Base-by-base conservation (phyloP, 2,329 filamentous ascomycete genomes). In the Botryotinia convoluta region DNA sequence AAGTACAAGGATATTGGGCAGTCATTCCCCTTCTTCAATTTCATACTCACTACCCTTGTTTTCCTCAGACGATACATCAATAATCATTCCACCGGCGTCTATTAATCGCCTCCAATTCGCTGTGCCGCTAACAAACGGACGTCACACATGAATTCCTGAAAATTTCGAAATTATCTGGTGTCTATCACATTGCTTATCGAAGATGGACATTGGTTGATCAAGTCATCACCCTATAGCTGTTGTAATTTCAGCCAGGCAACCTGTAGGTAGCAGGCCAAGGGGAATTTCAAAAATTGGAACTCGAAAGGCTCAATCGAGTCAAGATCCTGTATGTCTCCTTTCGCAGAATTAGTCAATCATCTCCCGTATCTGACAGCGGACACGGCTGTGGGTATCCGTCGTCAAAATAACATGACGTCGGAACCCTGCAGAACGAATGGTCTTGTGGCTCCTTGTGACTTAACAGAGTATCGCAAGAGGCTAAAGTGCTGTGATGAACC, bases 351-450 rank as follows among this genome's bases (percentile, higher is more conserved):
- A 72, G 26, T 72, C 45, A 72, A 72, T 67, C 35, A 35, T 57
- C 61, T 68, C 70, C 61, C 44, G 73, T 76, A 77, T 74, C 62
- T 76, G 76, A 71, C 77, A 76, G 76, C 77, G 78, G 77, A 78
- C 75, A 76, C 69, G 73, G 45, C 72, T 74, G 57, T 70, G 72
- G 73, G 76, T 74, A 77, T 37, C 77, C 75, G 76, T 75, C 72
- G 75, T 74, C 74, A 76, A 74, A 74, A 75, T 76, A 75, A 69
- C 62, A 74, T 79, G 77, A 78, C 75, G 73, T 77, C 77, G 78
- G 77, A 75, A 69, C 77, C 78, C 76, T 79, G 78, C 77, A 79
- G 75, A 74, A 64, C 54, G 39, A 45, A 45, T 69, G 71, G 70
- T 73, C 73, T 76, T 77, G 74, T 76, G 73, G 59, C 51, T 65